Evolutionary conservation across 352 stramenopile species (phyloP), one percentile per base, ranked within the genome.

Genomic region (Globisporangium acanthophoron): DNA sequence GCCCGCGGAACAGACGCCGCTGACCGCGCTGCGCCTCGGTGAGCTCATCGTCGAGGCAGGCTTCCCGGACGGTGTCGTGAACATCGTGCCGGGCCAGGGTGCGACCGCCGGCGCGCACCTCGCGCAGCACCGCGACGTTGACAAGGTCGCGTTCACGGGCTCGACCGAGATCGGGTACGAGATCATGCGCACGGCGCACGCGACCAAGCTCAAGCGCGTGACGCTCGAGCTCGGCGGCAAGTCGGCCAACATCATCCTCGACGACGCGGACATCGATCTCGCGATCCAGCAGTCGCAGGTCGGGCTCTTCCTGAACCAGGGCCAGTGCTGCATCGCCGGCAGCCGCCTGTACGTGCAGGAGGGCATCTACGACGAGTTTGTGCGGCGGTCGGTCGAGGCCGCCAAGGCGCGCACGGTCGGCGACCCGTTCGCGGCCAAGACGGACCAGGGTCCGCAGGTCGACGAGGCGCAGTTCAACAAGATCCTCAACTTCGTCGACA

Each of bases 1-100:
- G 70, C 96, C 96, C 18, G 81, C 88, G 9, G 95, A 97, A 57
- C 69, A 97, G 44, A 99, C 96, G 7, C 92, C 96, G 3, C 62
- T 99, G 39, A 96, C 85, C 0, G 92, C 95, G 8, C 74, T 99
- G 9, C 87, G 84, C 5, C 62, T 99, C 0, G 73, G 75, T 16
- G 72, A 85, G 54, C 65, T 98, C 8, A 90, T 89, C 45, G 72
- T 87, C 1, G 66, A 88, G 61, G 88, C 82, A 15, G 77, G 88
- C 0, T 74, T 95, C 45, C 89, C 88, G 1, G 52, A 65, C 9
- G 88, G 86, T 61, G 87, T 95, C 12, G 40, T 96, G 21, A 96
- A 96, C 76, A 76, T 94, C 33, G 64, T 97, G 20, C 68, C 78
- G 12, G 80, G 78, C 31, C 64, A 73, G 0, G 69, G 82, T 0